Evolutionary conservation across 2,329 filamentous ascomycete genomes (phyloP), one percentile per base, ranked within the genome.

Genomic region (Xylariomycetidae sp.): DNA sequence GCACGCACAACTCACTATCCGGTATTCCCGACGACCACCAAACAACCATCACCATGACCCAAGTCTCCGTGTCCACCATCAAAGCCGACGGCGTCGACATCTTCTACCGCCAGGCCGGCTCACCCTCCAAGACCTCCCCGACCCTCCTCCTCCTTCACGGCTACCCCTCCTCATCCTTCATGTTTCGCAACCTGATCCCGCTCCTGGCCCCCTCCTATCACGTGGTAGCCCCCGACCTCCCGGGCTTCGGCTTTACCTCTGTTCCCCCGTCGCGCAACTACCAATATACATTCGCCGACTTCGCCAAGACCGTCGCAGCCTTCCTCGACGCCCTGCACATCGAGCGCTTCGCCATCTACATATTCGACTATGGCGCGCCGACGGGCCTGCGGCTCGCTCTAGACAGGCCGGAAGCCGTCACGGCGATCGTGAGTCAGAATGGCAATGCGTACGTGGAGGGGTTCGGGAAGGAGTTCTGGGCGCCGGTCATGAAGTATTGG

Each of bases 341-440:
- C 22, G 40, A 46, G 11, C 64, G 62, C 19, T 78, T 70, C 54
- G 65, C 69, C 11, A 53, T 77, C 17, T 82, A 79, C 52, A 66
- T 80, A 41, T 80, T 81, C 50, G 76, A 81, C 59, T 80, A 80
- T 49, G 77, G 77, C 31, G 72, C 74, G 0, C 75, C 77, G 0
- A 62, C 64, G 0, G 75, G 66, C 1, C 56, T 78, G 16, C 66
- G 73, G 3, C 58, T 80, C 2, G 74, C 74, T 0, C 59, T 77
- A 3, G 42, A 64, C 27, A 58, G 67, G 3, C 69, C 71, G 0
- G 51, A 66, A 1, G 57, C 61, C 9, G 57, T 80, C 33, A 58
- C 61, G 23, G 70, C 72, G 11, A 72, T 80, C 41, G 62, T 80
- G 35, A 60, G 65, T 3, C 76, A 81, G 45, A 80, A 79, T 46